These are phyloP conservation scores for Oenanthe javanica DNA, from an alignment of 140 eudicot genomes.

Conservation along the genomic window DNA sequence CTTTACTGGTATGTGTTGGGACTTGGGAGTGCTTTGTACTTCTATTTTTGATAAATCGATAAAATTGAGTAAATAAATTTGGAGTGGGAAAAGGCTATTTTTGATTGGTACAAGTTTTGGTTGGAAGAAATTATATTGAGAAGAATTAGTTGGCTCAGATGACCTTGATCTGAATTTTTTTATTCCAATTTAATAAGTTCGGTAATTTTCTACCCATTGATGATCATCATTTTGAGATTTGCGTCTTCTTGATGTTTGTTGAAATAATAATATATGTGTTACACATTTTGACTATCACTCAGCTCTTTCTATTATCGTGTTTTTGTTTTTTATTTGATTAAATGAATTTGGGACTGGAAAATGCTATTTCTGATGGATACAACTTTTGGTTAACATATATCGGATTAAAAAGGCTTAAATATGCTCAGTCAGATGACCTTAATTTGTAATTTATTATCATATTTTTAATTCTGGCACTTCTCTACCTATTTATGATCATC, in stretches of 20 bases:
- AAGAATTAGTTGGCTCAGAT: neutral
- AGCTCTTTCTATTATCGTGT: too few relatives aligned
- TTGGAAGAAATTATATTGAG: neutral
- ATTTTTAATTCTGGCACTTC: too few relatives aligned
- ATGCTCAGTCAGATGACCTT: too few relatives aligned
- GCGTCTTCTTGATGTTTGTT: neutral
- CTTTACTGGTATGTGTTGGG: neutral
- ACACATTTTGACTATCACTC: neutral
- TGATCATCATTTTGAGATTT: neutral
- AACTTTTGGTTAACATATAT: too few relatives aligned
- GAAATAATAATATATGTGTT: neutral
- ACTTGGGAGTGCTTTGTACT: slow-evolving; percentile 1
- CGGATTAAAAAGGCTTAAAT: too few relatives aligned
- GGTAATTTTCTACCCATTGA: neutral
- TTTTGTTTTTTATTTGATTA: too few relatives aligned
- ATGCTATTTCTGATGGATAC: too few relatives aligned
- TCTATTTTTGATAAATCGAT: neutral
- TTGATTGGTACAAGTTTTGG: neutral
- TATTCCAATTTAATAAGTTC: too few relatives aligned
- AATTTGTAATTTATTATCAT: too few relatives aligned
- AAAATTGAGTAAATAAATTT: neutral
- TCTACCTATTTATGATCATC: too few relatives aligned
- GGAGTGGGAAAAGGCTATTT: neutral
- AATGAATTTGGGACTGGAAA: too few relatives aligned
- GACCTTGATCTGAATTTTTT: too few relatives aligned